Base-by-base conservation (phyloP, 176 grass and related monocot species). In the Carex cristatella region DNA sequence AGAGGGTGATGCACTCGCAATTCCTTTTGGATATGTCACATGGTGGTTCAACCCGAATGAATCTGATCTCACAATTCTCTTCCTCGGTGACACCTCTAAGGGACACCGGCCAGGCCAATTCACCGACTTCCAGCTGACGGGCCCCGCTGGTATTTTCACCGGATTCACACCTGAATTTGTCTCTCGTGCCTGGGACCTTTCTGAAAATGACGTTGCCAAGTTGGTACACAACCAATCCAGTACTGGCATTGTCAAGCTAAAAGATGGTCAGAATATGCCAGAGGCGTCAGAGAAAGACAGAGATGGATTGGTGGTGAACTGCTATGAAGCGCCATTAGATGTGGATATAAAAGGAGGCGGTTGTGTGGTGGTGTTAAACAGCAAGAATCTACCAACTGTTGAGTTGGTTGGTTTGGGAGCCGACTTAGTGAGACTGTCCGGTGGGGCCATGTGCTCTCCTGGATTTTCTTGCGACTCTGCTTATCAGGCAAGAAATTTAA, bases 391-490 rank as follows among this genome's bases (percentile, higher is more conserved):
- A 46, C 94, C 92, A 0, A 48, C 94, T 9, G 94, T 97, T 0
- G 91, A 88, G 61, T 86, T 94, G 64, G 92, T 97, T 1, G 90
- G 94, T 0, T 90, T 97, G 0, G 94, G 94, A 7, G 94, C 94
- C 0, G 94, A 97, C 37, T 87, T 97, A 0, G 94, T 97, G 5
- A 87, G 94, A 65, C 87, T 97, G 0, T 80, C 90, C 2, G 94
- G 83, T 2, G 90, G 92, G 56, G 89, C 92, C 59, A 97, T 97
- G 94, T 97, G 94, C 88, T 97, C 92, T 0, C 94, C 94, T 0
- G 94, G 94, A 1, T 97, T 97, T 87, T 97, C 94, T 0, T 94
- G 94, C 3, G 94, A 97, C 65, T 97, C 94, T 0, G 94, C 94
- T 0, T 97, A 89, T 67, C 92, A 75, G 14, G 70, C 5, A 75